These are phyloP conservation scores for Penicillium concentricum DNA, from an alignment of 2,329 filamentous ascomycete species.

Conservation along the genomic window DNA sequence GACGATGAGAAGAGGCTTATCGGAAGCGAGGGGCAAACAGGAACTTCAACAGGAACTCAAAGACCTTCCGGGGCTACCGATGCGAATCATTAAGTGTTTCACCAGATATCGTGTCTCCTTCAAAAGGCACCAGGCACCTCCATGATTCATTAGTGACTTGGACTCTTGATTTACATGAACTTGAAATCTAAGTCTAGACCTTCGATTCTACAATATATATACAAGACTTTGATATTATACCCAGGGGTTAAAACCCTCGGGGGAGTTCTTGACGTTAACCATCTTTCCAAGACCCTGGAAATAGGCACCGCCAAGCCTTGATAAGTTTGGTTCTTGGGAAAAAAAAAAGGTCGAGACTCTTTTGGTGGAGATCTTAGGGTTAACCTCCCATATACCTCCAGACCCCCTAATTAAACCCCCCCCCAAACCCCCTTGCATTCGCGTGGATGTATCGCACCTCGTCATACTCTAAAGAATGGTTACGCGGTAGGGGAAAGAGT, in stretches of 20 bases:
- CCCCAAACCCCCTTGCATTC: constrained; percentile 19
- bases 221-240: too few relatives aligned
- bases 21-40: constrained; percentile 30
- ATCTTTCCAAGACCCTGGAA: constrained; percentile 11
- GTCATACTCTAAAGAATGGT: constrained; percentile 21
- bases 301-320: constrained; percentile 1
- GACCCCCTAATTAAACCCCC: not conserved
- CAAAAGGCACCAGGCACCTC: constrained; percentile 27
- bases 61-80: constrained; percentile 25
- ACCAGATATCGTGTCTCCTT: constrained; percentile 19
- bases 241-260: not conserved
- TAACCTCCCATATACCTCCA: not conserved
- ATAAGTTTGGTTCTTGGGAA: constrained; percentile 10
- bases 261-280: constrained; percentile 25
- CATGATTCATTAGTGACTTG: constrained; percentile 20
- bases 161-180: not conserved
- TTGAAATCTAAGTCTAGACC: not conserved
- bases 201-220: too few relatives aligned
- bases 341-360: constrained; percentile 15
- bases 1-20: constrained; percentile 35
- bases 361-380: constrained; percentile 6
- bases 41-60: constrained; percentile 14
- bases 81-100: constrained; percentile 26
- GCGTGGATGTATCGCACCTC: constrained; percentile 21
- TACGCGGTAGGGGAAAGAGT: constrained; percentile 22